Percentiles rank a stretch among this genome's conserved stretches.
phyloP scores from a whole-genome alignment of 148 eudicot genomes.

The Nepenthes mirabilis region DNA sequence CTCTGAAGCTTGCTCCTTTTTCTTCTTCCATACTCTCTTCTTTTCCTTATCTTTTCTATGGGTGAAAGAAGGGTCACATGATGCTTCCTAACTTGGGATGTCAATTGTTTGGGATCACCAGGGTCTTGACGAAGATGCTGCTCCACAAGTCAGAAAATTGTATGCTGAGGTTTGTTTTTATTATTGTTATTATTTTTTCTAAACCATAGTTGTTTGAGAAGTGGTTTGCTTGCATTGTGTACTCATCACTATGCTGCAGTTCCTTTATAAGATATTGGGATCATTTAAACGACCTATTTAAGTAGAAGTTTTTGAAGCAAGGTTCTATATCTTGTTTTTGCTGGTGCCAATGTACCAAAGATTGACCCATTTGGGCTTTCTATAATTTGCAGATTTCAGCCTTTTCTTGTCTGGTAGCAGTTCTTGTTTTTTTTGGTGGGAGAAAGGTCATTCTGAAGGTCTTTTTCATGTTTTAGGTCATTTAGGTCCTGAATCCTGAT shows the following conservation, averaged over 20 bases:
- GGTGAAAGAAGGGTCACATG: background rate
- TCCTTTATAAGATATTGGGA: background rate
- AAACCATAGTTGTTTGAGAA: background rate
- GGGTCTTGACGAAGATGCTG: slow-evolving; percentile 92
- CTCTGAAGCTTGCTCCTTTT: background rate
- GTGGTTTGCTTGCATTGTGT: too few species aligned
- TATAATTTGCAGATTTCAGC: too few species aligned
- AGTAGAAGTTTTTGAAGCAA: too few species aligned
- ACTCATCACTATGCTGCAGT: background rate
- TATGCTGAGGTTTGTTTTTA: slow-evolving; percentile 68
- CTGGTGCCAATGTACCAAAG: too few species aligned
- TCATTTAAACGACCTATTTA: too few species aligned
- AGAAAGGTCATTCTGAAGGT: too few species aligned
- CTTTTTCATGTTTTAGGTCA: too few species aligned
- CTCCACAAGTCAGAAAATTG: slow-evolving; percentile 82
- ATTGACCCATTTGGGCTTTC: too few species aligned
- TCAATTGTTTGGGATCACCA: slow-evolving; percentile 13
- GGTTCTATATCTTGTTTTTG: too few species aligned
- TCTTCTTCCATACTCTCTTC: background rate
- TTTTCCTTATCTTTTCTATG: background rate
- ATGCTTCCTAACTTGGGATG: slow-evolving; percentile 7
- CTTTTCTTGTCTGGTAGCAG: too few species aligned
- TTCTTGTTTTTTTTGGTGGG: too few species aligned
- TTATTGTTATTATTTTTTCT: background rate
- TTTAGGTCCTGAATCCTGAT: too few species aligned